phyloP scores from a whole-genome alignment of 2,329 filamentous ascomycete genomes.

The Aureobasidium sp. region DNA sequence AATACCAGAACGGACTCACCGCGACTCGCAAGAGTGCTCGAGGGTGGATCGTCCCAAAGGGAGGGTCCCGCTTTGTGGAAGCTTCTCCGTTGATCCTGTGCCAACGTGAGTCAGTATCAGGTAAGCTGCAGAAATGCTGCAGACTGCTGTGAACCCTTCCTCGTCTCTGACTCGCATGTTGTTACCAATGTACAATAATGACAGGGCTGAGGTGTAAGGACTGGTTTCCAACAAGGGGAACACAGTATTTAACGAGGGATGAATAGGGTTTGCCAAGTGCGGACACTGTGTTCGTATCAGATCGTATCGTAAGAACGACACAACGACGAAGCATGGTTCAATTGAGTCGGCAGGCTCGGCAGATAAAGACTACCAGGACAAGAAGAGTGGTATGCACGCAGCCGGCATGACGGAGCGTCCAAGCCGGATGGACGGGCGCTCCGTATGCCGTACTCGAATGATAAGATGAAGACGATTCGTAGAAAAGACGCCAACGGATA shows the following conservation, averaged over 20 bases:
- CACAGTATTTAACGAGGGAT: not conserved
- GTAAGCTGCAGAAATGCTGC: constrained; percentile 7
- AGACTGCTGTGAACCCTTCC: not conserved
- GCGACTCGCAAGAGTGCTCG: not conserved
- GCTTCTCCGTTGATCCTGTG: constrained; percentile 1
- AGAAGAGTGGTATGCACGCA: not conserved
- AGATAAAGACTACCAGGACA: not conserved
- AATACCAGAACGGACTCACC: not conserved
- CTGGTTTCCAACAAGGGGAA: not conserved
- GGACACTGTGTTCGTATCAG: not conserved
- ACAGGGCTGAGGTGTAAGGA: not conserved
- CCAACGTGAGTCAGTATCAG: constrained; percentile 1
- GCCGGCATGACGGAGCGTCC: not conserved
- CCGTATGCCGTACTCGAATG: not conserved
- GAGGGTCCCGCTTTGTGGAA: not conserved
- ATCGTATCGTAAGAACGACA: not conserved
- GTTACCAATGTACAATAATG: not conserved
- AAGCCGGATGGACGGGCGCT: not conserved
- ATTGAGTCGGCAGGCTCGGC: not conserved
- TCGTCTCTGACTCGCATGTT: constrained; percentile 8
- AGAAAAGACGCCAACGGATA: constrained; percentile 4
- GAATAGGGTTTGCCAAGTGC: constrained; percentile 3
- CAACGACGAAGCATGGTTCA: not conserved
- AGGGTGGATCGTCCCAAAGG: not conserved
- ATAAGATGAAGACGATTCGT: not conserved